Conservation (phyloP, 192 early-diverging fungal species). For the Spinellus fusiger region DNA sequence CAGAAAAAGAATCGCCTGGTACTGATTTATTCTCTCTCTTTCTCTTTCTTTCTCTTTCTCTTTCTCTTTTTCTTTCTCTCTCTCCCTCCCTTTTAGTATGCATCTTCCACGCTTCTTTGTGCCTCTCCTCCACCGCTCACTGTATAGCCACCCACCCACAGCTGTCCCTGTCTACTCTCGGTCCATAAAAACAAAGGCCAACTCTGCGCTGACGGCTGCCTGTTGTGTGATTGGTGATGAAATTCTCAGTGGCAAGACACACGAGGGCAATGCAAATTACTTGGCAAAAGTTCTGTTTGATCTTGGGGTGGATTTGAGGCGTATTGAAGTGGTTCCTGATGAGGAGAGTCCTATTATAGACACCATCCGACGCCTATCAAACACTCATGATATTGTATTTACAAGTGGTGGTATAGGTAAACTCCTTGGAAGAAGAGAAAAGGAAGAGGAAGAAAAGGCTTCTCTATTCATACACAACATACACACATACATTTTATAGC, state of each 20-base stretch:
- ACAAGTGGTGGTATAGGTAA: conserved; percentile 71
- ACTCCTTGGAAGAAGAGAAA: not conserved
- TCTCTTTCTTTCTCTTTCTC: no score
- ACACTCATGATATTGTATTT: conserved; percentile 50
- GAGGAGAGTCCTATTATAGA: conserved; percentile 40
- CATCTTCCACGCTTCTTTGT: no score
- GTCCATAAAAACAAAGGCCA: not conserved
- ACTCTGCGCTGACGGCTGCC: conserved; percentile 33
- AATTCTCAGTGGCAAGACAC: conserved; percentile 65
- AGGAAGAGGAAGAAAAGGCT: not conserved
- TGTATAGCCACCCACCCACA: no score
- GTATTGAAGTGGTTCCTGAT: conserved; percentile 52
- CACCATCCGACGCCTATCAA: conserved; percentile 42
- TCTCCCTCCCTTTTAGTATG: no score
- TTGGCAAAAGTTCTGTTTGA: conserved; percentile 54
- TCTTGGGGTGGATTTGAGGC: conserved; percentile 50
- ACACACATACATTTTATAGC: not conserved
- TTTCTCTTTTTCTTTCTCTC: no score
- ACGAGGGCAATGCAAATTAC: conserved; percentile 53
- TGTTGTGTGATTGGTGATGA: conserved; percentile 68
- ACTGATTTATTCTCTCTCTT: no score
- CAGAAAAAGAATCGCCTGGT: no score
- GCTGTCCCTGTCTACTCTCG: no score
- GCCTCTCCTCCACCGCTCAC: no score
- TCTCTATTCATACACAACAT: not conserved